These are phyloP conservation scores for Massariosphaeria phaeospora DNA, from an alignment of 495 filamentous ascomycete genomes.

Conservation along the genomic window DNA sequence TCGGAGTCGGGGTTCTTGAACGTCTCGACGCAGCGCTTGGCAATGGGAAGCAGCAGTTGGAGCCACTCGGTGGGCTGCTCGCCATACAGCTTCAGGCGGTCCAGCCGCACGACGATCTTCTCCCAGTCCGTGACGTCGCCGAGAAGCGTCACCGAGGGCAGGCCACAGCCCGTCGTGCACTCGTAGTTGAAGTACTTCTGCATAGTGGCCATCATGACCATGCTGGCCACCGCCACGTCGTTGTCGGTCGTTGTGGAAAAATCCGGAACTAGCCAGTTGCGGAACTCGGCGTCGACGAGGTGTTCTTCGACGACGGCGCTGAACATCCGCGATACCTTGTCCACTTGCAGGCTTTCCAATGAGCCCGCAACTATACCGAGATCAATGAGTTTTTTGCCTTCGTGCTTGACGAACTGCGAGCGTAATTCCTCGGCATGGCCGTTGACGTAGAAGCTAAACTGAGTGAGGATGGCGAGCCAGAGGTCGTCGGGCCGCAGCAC, in stretches of 20 bases:
- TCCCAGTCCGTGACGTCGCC: conserved; percentile 46
- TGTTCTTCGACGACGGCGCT: conserved; percentile 38
- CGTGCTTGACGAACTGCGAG: conserved; percentile 38
- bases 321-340: conserved; percentile 25
- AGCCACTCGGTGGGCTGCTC: conserved; percentile 35
- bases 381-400: conserved; percentile 35
- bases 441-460: conserved; percentile 36
- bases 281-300: conserved; percentile 38
- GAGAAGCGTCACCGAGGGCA: conserved; percentile 49
- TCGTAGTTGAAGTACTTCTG: conserved; percentile 44
- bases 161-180: conserved; percentile 38
- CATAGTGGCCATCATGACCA: conserved; percentile 45
- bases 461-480: conserved; percentile 42
- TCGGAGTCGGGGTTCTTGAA: conserved; percentile 18
- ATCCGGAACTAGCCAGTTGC: conserved; percentile 43
- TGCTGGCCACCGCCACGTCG: conserved; percentile 38
- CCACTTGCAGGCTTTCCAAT: conserved; percentile 13
- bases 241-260: conserved; percentile 44
- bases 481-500: conserved; percentile 43
- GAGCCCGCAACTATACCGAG: neutral
- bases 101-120: conserved; percentile 35
- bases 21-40: conserved; percentile 22
- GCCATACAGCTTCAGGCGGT: conserved; percentile 42
- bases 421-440: conserved; percentile 41
- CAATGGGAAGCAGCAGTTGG: conserved; percentile 9